Evolutionary conservation across 169 alveolate genomes (phyloP), one percentile per base, ranked within the genome.

Genomic region (Plasmodium cynomolgi): DNA sequence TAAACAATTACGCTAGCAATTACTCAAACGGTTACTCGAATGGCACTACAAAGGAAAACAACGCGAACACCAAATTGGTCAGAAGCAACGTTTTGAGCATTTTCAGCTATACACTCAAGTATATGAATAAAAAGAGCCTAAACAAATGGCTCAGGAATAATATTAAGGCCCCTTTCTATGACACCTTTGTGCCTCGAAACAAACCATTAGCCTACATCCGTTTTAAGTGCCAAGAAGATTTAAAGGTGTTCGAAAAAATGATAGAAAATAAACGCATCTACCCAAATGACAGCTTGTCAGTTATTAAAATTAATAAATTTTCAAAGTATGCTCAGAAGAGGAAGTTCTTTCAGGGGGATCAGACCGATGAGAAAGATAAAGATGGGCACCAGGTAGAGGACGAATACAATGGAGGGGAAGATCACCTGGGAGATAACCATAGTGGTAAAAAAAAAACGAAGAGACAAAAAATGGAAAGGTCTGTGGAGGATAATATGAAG

Each of bases 231-330:
- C 37, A 23, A 34, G 85, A 50, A 31, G 95, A 91, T 15, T 71
- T 91, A 50, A 91, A 73, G 58, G 84, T n/a, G 4, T 91, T 91
- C 77, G 85, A 91, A 83, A 82, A 91, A 44, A 26, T 91, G 81
- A 44, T 91, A 47, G 95, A 91, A 91, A 91, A 91, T 91, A 91
- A 91, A 37, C 91, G 80, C n/a, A 71, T 91, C 20, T 50, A 91
- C 31, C 83, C 33, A 4, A 83, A 91, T 83, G 95, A 91, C 17
- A 91, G 81, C 39, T 37, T 91, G 26, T 91, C 95, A 31, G 56
- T 29, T 82, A 91, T 91, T 82, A 82, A 91, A 81, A 91, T 91
- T n/a, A 50, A 91, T 31, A 91, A 68, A 50, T 29, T 39, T 26
- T 81, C 68, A 13, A 83, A 91, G 37, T 72, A 72, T 9, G 23